phyloP scores from a whole-genome alignment of 2,329 filamentous ascomycete genomes.

The Aureobasidium uvarum region DNA sequence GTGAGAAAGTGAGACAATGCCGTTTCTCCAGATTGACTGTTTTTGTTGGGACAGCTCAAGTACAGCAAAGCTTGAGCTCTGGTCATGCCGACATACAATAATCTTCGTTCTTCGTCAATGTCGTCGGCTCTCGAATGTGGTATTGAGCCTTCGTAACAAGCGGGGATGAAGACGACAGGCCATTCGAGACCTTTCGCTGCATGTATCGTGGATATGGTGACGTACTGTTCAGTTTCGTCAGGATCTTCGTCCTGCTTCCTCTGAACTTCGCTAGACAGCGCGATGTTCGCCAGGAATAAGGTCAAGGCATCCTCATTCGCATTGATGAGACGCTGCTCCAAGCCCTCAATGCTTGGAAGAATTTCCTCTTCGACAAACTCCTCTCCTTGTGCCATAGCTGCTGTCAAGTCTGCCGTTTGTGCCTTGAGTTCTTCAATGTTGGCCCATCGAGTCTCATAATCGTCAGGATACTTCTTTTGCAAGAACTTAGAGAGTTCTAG shows the following conservation, averaged over 20 bases:
- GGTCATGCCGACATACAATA: conserved; percentile 97
- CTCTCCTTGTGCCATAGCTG: conserved; percentile 45
- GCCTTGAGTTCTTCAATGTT: conserved; percentile 86
- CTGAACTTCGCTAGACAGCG: conserved; percentile 77
- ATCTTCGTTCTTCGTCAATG: conserved; percentile 76
- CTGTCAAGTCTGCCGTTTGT: conserved; percentile 69
- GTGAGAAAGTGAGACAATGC: conserved; percentile 72
- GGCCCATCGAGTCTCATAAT: conserved; percentile 76
- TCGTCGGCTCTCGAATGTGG: conserved; percentile 86
- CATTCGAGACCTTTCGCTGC: conserved; percentile 95
- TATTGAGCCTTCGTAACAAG: conserved; percentile 84
- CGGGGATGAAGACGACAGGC: conserved; percentile 92
- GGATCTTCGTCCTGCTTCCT: conserved; percentile 58
- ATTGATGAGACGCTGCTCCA: conserved; percentile 59
- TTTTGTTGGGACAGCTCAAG: conserved; percentile 73
- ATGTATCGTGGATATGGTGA: conserved; percentile 95
- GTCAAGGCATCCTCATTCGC: conserved; percentile 64
- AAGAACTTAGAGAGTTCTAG: conserved; percentile 74
- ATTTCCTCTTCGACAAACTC: conserved; percentile 48
- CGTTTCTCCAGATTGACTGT: conserved; percentile 60
- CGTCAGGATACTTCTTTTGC: conserved; percentile 66
- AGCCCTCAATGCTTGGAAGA: conserved; percentile 66
- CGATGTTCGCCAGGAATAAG: conserved; percentile 84
- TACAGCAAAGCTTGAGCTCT: conserved; percentile 83
- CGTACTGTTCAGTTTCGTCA: conserved; percentile 48